A percentile compares a stretch with the other conserved stretches of the same genome.
These are phyloP conservation scores for Nicotiana noctiflora DNA, from an alignment of 257 asterid species.

Conservation along the genomic window DNA sequence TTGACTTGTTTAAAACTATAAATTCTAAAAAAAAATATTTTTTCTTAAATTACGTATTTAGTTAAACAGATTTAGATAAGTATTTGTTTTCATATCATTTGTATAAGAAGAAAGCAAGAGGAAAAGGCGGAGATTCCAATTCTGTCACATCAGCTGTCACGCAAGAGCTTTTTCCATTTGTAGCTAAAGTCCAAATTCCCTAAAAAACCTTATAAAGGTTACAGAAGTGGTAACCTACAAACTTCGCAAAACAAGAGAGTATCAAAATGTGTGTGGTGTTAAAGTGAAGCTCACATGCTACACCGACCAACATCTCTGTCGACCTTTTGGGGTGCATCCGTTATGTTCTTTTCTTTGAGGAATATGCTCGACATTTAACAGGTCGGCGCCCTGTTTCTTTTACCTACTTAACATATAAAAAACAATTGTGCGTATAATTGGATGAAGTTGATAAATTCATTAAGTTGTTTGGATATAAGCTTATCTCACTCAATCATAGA, in stretches of 20 bases:
- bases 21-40: too few relatives aligned
- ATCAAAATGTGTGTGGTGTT: neutral
- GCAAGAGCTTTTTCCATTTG: conserved; percentile 24
- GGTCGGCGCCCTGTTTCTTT: too few relatives aligned
- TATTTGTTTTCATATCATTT: too few relatives aligned
- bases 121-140: neutral
- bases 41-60: too few relatives aligned
- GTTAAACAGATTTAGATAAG: too few relatives aligned
- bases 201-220: conserved; percentile 30
- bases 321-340: conserved; percentile 14
- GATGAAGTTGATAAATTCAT: too few relatives aligned
- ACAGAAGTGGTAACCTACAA: conserved; percentile 30
- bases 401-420: too few relatives aligned
- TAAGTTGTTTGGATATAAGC: too few relatives aligned
- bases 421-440: too few relatives aligned
- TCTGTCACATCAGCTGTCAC: neutral
- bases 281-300: neutral
- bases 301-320: conserved; percentile 15
- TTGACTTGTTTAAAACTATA: too few relatives aligned
- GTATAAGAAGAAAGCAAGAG: too few relatives aligned
- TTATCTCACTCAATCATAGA: too few relatives aligned
- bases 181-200: conserved; percentile 29
- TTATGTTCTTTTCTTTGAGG: neutral
- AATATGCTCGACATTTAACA: conserved; percentile 6
- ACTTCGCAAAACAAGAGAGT: neutral